These are phyloP conservation scores for Prunus padus DNA, from an alignment of 306 rosid species.

Conservation along the genomic window DNA sequence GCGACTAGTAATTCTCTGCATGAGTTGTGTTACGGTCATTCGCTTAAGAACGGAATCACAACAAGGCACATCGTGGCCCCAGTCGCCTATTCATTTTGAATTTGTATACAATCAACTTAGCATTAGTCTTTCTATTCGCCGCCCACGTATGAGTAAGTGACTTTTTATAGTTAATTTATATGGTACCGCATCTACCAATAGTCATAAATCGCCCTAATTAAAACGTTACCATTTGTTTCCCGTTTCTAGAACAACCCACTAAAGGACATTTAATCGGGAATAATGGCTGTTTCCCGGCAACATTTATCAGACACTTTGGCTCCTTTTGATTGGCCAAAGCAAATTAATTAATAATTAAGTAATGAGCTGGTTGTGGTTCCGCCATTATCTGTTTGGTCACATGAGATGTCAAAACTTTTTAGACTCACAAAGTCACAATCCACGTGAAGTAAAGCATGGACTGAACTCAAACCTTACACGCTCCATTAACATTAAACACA, in stretches of 20 bases:
- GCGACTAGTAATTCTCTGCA: no score
- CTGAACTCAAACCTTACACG: slow-evolving; percentile 8
- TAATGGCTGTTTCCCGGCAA: slow-evolving; percentile 29
- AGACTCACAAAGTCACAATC: slow-evolving; percentile 37
- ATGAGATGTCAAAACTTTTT: slow-evolving; percentile 47
- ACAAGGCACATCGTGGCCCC: no score
- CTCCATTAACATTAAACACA: background rate
- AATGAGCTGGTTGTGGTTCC: slow-evolving; percentile 48
- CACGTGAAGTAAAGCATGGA: slow-evolving; percentile 49
- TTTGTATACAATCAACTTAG: no score
- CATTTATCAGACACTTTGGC: slow-evolving; percentile 9
- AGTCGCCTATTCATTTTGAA: no score
- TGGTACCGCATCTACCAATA: no score
- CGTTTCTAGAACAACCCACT: background rate
- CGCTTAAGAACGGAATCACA: no score
- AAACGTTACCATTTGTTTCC: no score
- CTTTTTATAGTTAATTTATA: no score
- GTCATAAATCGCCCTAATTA: no score
- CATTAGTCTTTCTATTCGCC: no score
- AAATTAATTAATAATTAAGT: slow-evolving; percentile 16
- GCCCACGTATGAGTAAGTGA: no score
- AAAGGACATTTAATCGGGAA: background rate
- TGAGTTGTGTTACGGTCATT: no score
- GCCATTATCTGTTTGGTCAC: slow-evolving; percentile 52
- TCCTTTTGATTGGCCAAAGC: background rate